A percentile compares a stretch with the other conserved stretches of the same genome.
phyloP scores from a whole-genome alignment of 257 asterid species.

The Hygrophila difformis region DNA sequence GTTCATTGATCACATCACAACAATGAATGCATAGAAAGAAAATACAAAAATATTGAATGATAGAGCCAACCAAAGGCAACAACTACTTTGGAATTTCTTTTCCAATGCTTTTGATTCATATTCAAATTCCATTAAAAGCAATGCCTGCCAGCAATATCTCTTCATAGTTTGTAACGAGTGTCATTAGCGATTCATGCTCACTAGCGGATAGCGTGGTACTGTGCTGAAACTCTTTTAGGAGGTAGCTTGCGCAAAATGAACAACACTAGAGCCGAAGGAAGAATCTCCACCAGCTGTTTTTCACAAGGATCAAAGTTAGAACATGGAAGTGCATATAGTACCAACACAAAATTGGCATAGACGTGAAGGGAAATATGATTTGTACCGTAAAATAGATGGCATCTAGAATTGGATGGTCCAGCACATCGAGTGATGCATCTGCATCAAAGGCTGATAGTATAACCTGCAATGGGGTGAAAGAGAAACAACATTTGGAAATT shows the following conservation, averaged over 20 bases:
- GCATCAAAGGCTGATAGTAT: slow-evolving; percentile 48
- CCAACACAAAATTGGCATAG: neutral
- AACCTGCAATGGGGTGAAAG: slow-evolving; percentile 31
- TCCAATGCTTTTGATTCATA: slow-evolving; percentile 10
- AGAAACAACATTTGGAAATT: neutral
- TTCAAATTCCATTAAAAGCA: no score
- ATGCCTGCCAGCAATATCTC: no score
- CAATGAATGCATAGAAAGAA: slow-evolving; percentile 8
- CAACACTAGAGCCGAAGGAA: slow-evolving; percentile 64
- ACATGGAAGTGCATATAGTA: neutral
- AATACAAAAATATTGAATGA: slow-evolving; percentile 2
- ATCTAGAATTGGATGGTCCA: slow-evolving; percentile 57
- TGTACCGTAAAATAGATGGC: slow-evolving; percentile 54
- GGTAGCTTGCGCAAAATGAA: slow-evolving; percentile 70
- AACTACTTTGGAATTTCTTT: slow-evolving; percentile 10
- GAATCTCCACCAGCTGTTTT: slow-evolving; percentile 70
- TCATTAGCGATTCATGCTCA: no score
- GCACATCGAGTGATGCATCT: slow-evolving; percentile 55
- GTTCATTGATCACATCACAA: neutral
- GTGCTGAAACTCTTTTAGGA: slow-evolving; percentile 53
- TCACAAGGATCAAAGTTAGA: neutral
- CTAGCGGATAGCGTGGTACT: slow-evolving; percentile 55
- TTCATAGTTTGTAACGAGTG: no score
- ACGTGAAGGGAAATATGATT: neutral
- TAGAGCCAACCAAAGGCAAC: slow-evolving; percentile 2